A percentile compares a stretch with the other conserved stretches of the same genome.
Evolutionary conservation across 345 rosid genomes (phyloP).

Genomic region (Eucalyptus polybractea): DNA sequence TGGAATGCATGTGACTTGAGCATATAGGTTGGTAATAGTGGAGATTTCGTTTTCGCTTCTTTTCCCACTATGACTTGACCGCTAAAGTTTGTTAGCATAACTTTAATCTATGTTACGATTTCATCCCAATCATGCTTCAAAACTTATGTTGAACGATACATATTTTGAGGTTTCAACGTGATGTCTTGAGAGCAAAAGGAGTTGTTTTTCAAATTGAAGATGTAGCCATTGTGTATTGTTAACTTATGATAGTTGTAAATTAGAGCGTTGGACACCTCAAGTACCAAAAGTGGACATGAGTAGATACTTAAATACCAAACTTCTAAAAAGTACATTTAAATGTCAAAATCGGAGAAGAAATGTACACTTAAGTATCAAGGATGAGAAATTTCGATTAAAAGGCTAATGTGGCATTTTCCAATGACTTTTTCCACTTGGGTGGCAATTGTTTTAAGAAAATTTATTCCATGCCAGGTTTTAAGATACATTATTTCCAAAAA

Average conservation of each 20-base stretch:
- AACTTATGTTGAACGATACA: background rate
- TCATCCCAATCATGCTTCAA: background rate
- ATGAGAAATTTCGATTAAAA: no score
- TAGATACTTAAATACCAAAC: no score
- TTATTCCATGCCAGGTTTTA: no score
- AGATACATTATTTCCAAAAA: no score
- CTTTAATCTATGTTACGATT: background rate
- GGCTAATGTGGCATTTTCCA: no score
- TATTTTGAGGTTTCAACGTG: background rate
- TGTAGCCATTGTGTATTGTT: background rate
- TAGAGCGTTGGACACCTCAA: no score
- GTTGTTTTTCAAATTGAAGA: background rate
- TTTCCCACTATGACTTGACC: background rate
- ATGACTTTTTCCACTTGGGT: no score
- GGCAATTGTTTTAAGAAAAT: no score
- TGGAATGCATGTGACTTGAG: background rate
- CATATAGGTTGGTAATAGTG: background rate
- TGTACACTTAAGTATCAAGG: no score
- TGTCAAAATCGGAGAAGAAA: no score
- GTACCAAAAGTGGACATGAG: no score
- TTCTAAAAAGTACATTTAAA: no score
- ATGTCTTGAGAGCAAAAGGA: background rate
- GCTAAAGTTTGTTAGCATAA: background rate
- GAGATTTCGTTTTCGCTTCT: background rate
- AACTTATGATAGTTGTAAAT: rapidly evolving